These are phyloP conservation scores for Phytophthora pini DNA, from an alignment of 352 stramenopile species.

Conservation along the genomic window DNA sequence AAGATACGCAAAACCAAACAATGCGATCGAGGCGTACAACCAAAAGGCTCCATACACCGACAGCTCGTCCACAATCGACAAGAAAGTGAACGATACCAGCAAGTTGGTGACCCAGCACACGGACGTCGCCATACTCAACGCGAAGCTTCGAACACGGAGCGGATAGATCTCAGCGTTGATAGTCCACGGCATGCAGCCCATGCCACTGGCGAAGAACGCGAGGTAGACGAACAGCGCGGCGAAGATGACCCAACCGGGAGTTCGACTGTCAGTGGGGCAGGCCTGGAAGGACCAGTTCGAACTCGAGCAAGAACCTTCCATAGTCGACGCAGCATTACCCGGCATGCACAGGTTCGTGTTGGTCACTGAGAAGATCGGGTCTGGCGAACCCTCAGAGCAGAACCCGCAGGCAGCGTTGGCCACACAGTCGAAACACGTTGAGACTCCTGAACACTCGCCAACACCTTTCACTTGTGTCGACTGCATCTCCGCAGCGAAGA, in stretches of 20 bases:
- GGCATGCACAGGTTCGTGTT: constrained; percentile 36
- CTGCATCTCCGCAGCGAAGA: constrained; percentile 22
- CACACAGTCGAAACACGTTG: constrained; percentile 78
- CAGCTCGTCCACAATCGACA: constrained; percentile 82
- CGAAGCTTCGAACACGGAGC: constrained; percentile 89
- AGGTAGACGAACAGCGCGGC: constrained; percentile 76
- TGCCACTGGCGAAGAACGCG: constrained; percentile 80
- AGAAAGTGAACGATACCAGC: constrained; percentile 93
- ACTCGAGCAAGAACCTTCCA: constrained; percentile 26
- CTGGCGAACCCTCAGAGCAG: constrained; percentile 21
- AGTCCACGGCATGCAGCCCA: constrained; percentile 94
- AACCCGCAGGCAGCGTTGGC: constrained; percentile 57
- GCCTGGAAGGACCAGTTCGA: constrained; percentile 51
- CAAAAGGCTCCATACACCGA: constrained; percentile 86
- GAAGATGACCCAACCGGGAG: constrained; percentile 61
- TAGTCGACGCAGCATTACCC: constrained; percentile 18
- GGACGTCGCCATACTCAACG: constrained; percentile 89
- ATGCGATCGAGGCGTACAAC: constrained; percentile 86
- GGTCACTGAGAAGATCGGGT: constrained; percentile 17
- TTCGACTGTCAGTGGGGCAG: constrained; percentile 52
- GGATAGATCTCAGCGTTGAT: constrained; percentile 97
- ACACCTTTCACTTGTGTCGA: constrained; percentile 20
- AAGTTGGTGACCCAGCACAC: constrained; percentile 95
- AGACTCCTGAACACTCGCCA: constrained; percentile 42
- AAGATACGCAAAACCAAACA: constrained; percentile 80